These are phyloP conservation scores for peach (Prunus persica) DNA, from an alignment of 306 rosid genomes.

Conservation along the genomic window DNA sequence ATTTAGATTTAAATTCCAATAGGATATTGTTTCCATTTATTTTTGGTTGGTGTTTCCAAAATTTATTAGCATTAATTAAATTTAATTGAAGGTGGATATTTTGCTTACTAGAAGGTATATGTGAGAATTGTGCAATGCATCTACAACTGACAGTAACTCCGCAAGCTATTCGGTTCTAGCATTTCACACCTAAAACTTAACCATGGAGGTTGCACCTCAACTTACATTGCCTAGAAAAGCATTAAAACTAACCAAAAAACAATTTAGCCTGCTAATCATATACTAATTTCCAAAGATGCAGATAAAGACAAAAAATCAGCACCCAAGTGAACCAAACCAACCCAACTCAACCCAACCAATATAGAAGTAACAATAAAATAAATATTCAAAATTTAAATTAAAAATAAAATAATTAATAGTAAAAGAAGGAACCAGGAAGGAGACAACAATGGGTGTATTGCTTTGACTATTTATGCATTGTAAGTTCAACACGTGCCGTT, in stretches of 20 bases:
- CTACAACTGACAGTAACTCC: rapidly evolving
- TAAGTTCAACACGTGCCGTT: neutral
- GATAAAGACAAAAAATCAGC: neutral
- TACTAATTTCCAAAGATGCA: neutral
- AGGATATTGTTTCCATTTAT: neutral
- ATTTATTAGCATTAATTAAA: no score
- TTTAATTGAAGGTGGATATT: no score
- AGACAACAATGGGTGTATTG: neutral
- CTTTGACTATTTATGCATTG: neutral
- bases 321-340: neutral
- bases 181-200: no score
- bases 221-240: no score
- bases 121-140: no score
- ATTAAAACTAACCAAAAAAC: no score
- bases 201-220: no score
- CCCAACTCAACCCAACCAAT: no score
- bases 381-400: neutral
- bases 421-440: neutral
- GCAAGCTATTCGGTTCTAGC: no score
- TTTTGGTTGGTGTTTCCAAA: neutral
- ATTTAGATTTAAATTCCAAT: neutral
- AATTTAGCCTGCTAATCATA: no score
- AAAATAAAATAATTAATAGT: neutral
- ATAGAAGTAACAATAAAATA: no score
- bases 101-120: no score